phyloP scores from a whole-genome alignment of 2,329 filamentous ascomycete species.

The Arachnomyces sp. region DNA sequence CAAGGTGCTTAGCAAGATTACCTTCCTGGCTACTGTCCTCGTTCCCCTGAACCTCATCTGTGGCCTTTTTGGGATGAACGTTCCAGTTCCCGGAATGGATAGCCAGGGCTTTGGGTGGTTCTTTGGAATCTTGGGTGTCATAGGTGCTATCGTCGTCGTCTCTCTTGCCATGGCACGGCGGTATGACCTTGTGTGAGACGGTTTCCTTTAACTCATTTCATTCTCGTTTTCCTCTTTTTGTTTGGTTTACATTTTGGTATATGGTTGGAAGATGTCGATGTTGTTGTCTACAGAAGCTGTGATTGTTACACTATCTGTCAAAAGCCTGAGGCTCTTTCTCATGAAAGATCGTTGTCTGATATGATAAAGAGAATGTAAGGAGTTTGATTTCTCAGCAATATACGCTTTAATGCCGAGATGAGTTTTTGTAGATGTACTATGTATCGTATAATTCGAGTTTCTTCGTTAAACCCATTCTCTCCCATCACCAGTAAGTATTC shows the following conservation, averaged over 20 bases:
- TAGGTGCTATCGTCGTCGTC: conserved; percentile 33
- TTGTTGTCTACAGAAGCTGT: too few species aligned
- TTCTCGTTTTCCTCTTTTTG: background rate
- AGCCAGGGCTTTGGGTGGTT: conserved; percentile 36
- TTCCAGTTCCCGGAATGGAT: conserved; percentile 36
- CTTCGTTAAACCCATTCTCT: too few species aligned
- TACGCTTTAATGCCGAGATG: too few species aligned
- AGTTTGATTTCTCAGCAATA: background rate
- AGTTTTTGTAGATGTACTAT: too few species aligned
- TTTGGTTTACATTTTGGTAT: background rate
- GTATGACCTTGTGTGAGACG: conserved; percentile 31
- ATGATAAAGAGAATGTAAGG: background rate
- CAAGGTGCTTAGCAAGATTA: conserved; percentile 87
- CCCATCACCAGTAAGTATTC: too few species aligned
- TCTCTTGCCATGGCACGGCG: conserved; percentile 33
- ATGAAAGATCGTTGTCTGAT: background rate
- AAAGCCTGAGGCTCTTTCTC: too few species aligned
- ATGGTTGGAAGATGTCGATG: background rate
- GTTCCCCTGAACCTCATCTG: conserved; percentile 92
- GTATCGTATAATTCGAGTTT: too few species aligned
- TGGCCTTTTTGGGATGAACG: conserved; percentile 46
- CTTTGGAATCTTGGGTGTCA: conserved; percentile 42
- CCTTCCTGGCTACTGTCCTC: conserved; percentile 86
- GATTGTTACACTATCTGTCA: too few species aligned
- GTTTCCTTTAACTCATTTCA: background rate